A percentile compares a stretch with the other conserved stretches of the same genome.
Evolutionary conservation across 176 grass and related monocot species (phyloP).

Genomic region (Zoysia japonica): DNA sequence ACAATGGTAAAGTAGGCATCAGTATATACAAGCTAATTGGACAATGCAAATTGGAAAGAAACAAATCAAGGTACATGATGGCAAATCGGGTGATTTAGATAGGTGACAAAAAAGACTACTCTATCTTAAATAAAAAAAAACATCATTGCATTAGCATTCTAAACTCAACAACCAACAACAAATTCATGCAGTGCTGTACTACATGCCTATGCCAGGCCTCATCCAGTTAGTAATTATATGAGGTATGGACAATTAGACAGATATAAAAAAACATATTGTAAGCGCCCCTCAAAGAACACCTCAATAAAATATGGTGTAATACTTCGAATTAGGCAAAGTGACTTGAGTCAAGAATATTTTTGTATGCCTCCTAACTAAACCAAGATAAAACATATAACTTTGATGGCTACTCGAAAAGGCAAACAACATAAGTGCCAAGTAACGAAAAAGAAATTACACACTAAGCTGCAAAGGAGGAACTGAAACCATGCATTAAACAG

Average conservation of each 20-base stretch:
- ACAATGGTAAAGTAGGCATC: neutral
- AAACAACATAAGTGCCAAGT: neutral
- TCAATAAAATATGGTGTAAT: neutral
- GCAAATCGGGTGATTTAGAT: no score
- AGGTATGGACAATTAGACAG: neutral
- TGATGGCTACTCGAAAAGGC: conserved; percentile 46
- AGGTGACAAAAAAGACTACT: no score
- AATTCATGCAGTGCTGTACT: neutral
- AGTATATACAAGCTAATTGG: neutral
- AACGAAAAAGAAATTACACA: neutral
- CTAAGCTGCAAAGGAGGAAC: neutral
- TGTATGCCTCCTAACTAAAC: conserved; percentile 49
- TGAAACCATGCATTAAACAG: neutral
- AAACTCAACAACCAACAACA: neutral
- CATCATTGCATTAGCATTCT: neutral
- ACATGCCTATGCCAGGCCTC: neutral
- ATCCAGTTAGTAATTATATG: neutral
- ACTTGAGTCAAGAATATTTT: neutral
- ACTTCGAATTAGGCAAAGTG: neutral
- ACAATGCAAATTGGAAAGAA: no score
- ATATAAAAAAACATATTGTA: neutral
- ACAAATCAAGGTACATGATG: no score
- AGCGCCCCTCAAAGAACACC: conserved; percentile 19
- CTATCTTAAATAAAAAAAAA: neutral
- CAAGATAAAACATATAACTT: conserved; percentile 37